These are phyloP conservation scores for Fistulinella prunicolor DNA, from an alignment of 768 basidiomycete genomes.

Conservation along the genomic window DNA sequence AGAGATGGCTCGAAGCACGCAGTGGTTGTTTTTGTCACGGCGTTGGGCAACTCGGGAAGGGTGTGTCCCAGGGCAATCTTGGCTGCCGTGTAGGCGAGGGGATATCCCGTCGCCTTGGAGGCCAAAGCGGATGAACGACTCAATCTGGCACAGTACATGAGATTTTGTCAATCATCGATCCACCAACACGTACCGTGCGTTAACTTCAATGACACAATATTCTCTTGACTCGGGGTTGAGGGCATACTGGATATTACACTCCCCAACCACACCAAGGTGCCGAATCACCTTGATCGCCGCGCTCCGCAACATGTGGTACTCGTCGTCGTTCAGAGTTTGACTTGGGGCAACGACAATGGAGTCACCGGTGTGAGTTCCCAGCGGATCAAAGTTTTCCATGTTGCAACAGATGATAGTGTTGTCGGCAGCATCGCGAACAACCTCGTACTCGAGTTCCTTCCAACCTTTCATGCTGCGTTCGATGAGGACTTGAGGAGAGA, in stretches of 20 bases:
- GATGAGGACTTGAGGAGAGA: slow-evolving; percentile 94
- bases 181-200: slow-evolving; percentile 60
- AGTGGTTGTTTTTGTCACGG: slow-evolving; percentile 98
- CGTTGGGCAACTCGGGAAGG: slow-evolving; percentile 95
- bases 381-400: slow-evolving; percentile 99
- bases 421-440: slow-evolving; percentile 96
- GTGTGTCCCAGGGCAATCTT: slow-evolving; percentile 98
- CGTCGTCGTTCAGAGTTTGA: slow-evolving; percentile 94
- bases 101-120: slow-evolving; percentile 98
- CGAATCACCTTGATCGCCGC: slow-evolving; percentile 96
- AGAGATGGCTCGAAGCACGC: slow-evolving; percentile 99
- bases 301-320: slow-evolving; percentile 98
- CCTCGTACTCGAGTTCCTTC: slow-evolving; percentile 99
- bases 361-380: slow-evolving; percentile 98
- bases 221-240: slow-evolving; percentile 89
- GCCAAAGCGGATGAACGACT: slow-evolving; percentile 93
- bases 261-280: slow-evolving; percentile 88
- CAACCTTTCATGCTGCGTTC: slow-evolving; percentile 99
- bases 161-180: background rate
- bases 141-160: slow-evolving; percentile 38
- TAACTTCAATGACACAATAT: slow-evolving; percentile 98
- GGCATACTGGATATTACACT: slow-evolving; percentile 98
- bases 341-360: slow-evolving; percentile 99
- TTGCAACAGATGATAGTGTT: slow-evolving; percentile 99
- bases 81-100: slow-evolving; percentile 97